Evolutionary conservation across 2,329 filamentous ascomycete species (phyloP).

Genomic region (Knoxdaviesia proteae): DNA sequence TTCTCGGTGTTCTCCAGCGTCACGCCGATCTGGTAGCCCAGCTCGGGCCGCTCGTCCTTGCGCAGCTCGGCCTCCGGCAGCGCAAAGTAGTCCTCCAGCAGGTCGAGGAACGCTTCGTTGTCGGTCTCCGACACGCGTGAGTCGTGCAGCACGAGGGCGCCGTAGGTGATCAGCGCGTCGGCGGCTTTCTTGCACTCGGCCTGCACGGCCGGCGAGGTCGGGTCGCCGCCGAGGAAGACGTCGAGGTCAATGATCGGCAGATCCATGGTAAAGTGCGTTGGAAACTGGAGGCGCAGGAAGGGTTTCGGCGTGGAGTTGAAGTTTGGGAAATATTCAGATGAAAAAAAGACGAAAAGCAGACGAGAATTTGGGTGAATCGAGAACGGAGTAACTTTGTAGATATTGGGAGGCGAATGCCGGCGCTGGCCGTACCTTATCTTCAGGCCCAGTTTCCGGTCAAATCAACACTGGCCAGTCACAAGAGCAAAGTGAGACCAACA

Average conservation of each 20-base stretch:
- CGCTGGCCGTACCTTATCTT: too few species aligned
- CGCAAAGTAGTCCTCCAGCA: slow-evolving; percentile 44
- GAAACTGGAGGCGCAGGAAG: slow-evolving; percentile 6
- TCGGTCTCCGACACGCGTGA: slow-evolving; percentile 32
- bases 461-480: too few species aligned
- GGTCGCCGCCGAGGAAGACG: slow-evolving; percentile 25
- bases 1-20: slow-evolving; percentile 43
- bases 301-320: background rate
- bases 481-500: too few species aligned
- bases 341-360: too few species aligned
- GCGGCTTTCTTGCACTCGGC: slow-evolving; percentile 33
- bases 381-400: too few species aligned
- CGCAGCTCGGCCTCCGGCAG: slow-evolving; percentile 26
- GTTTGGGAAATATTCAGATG: background rate
- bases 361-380: too few species aligned
- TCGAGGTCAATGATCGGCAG: slow-evolving; percentile 39
- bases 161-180: slow-evolving; percentile 35
- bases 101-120: slow-evolving; percentile 35
- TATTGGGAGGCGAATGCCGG: too few species aligned
- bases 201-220: slow-evolving; percentile 20
- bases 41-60: slow-evolving; percentile 32
- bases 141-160: slow-evolving; percentile 38
- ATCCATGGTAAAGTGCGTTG: slow-evolving; percentile 23
- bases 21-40: slow-evolving; percentile 39
- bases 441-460: too few species aligned